These are phyloP conservation scores for Claviceps capensis DNA, from an alignment of 2,329 filamentous ascomycete genomes.

Conservation along the genomic window DNA sequence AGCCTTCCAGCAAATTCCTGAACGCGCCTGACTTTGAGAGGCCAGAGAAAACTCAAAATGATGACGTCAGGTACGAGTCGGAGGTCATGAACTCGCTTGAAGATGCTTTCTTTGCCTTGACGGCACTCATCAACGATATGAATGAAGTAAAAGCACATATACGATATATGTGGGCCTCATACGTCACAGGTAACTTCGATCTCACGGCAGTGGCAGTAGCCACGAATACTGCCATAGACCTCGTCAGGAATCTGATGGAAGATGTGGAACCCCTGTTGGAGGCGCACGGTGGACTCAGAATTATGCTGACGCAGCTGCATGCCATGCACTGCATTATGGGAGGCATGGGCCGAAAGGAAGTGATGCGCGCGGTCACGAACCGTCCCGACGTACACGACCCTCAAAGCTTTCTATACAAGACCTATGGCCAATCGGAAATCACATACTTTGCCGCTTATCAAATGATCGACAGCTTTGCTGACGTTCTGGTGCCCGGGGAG, in stretches of 20 bases:
- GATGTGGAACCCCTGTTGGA: conserved; percentile 15
- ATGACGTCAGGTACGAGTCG: conserved; percentile 16
- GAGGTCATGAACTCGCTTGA: conserved; percentile 13
- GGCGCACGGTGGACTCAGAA: conserved; percentile 11
- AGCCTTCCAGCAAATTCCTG: conserved; percentile 24
- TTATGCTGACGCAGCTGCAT: conserved; percentile 10
- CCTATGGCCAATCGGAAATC: not conserved
- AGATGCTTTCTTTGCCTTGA: conserved; percentile 16
- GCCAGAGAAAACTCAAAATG: not conserved
- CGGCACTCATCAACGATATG: conserved; percentile 17
- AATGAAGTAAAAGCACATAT: conserved; percentile 14
- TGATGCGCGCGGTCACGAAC: not conserved
- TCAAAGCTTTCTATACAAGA: not conserved
- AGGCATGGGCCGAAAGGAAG: not conserved
- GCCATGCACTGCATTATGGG: not conserved
- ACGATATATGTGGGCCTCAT: conserved; percentile 18
- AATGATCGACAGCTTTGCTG: not conserved
- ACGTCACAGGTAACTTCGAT: conserved; percentile 12
- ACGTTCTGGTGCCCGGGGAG: conserved; percentile 4
- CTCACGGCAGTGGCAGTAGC: conserved; percentile 20
- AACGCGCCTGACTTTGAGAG: conserved; percentile 13
- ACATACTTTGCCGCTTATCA: not conserved
- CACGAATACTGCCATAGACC: conserved; percentile 22
- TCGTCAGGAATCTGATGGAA: conserved; percentile 20
- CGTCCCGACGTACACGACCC: not conserved